phyloP scores from a whole-genome alignment of 2,329 filamentous ascomycete species.

The Emericellopsis atlantica region DNA sequence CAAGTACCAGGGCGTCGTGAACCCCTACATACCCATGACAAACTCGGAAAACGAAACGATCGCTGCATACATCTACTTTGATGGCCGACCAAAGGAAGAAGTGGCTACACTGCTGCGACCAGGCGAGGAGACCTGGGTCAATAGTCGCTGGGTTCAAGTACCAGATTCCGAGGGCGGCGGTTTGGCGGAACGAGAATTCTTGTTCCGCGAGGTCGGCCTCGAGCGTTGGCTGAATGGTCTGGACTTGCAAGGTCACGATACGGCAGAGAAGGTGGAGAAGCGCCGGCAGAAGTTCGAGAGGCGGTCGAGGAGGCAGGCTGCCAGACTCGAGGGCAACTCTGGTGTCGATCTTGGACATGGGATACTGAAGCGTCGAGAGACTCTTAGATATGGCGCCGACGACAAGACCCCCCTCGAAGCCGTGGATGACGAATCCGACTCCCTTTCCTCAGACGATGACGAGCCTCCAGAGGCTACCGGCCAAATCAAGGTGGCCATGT shows the following conservation, averaged over 20 bases:
- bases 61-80: constrained; percentile 97
- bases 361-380: constrained; percentile 33
- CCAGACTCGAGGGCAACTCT: constrained; percentile 19
- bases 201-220: constrained; percentile 92
- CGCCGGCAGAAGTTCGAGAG: constrained; percentile 69
- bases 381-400: constrained; percentile 72
- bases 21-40: constrained; percentile 84
- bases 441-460: constrained; percentile 66
- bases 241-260: constrained; percentile 87
- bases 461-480: constrained; percentile 88
- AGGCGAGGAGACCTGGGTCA: constrained; percentile 98
- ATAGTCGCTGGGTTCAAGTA: constrained; percentile 93
- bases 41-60: constrained; percentile 93
- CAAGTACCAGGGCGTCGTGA: constrained; percentile 44
- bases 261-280: constrained; percentile 80
- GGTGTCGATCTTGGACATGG: constrained; percentile 22
- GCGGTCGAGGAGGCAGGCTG: constrained; percentile 52
- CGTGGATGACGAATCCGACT: constrained; percentile 56
- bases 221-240: constrained; percentile 95
- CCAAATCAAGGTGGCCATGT: constrained; percentile 96
- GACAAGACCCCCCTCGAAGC: constrained; percentile 62
- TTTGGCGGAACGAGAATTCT: constrained; percentile 87
- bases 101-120: constrained; percentile 85
- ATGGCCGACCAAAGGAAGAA: constrained; percentile 89
- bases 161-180: constrained; percentile 85